Evolutionary conservation across 768 basidiomycete genomes (phyloP).

Genomic region (Trametes gibbosa): DNA sequence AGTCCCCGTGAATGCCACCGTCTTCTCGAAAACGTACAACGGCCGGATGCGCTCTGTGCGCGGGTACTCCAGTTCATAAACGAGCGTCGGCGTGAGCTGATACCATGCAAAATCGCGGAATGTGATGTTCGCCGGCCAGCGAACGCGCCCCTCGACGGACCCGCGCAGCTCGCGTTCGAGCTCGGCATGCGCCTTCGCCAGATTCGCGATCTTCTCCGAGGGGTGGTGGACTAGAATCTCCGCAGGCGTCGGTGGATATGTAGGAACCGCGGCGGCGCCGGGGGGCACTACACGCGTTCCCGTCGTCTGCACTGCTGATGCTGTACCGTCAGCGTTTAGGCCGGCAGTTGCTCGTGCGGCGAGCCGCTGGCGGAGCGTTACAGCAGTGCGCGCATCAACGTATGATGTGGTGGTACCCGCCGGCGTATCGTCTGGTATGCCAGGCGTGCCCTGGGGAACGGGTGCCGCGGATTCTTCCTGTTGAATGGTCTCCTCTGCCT

Average conservation of each 20-base stretch:
- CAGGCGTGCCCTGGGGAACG: slow-evolving; percentile 39
- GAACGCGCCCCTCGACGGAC: slow-evolving; percentile 60
- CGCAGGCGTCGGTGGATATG: slow-evolving; percentile 23
- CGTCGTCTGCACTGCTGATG: slow-evolving; percentile 13
- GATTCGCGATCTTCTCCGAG: slow-evolving; percentile 54
- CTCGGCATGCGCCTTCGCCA: slow-evolving; percentile 76
- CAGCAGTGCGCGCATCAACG: slow-evolving; percentile 51
- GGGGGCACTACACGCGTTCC: slow-evolving; percentile 23
- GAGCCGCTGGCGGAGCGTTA: slow-evolving; percentile 58
- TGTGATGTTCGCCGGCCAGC: slow-evolving; percentile 85
- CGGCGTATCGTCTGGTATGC: slow-evolving; percentile 26
- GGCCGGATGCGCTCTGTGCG: slow-evolving; percentile 81
- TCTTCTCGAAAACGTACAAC: slow-evolving; percentile 68
- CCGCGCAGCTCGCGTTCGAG: slow-evolving; percentile 74
- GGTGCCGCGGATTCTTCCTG: slow-evolving; percentile 13
- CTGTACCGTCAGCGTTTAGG: neutral
- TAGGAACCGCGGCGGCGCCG: slow-evolving; percentile 15
- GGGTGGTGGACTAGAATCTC: slow-evolving; percentile 65
- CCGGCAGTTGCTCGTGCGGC: neutral
- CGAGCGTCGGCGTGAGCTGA: slow-evolving; percentile 85
- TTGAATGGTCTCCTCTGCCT: slow-evolving; percentile 40
- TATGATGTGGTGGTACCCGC: slow-evolving; percentile 50
- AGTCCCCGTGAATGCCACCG: slow-evolving; percentile 89
- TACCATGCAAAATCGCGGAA: slow-evolving; percentile 82
- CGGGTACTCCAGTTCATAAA: slow-evolving; percentile 96